Conservation (phyloP, 805 yeast genomes). For the Starmerella bombicola region DNA sequence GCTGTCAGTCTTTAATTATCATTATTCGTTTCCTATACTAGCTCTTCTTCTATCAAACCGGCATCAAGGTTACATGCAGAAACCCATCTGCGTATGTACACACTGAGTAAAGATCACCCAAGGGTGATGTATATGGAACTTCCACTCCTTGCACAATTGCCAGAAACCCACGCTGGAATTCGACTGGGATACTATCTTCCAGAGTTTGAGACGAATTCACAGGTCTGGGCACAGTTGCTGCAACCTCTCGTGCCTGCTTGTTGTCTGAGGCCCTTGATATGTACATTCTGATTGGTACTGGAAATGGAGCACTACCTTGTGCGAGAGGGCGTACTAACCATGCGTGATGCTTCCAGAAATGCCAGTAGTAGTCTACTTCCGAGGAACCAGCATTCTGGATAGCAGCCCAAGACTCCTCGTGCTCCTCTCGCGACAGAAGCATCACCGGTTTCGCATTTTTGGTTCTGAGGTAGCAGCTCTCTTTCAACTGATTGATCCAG, state of each 20-base stretch:
- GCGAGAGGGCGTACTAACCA: too few species aligned
- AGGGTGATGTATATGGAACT: not conserved
- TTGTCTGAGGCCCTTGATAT: too few species aligned
- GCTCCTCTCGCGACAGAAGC: slow-evolving; percentile 54
- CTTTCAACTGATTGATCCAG: slow-evolving; percentile 74
- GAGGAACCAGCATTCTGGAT: slow-evolving; percentile 16
- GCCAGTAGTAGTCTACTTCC: slow-evolving; percentile 11
- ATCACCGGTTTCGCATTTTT: slow-evolving; percentile 75
- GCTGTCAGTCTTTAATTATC: too few species aligned
- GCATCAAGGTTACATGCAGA: slow-evolving; percentile 35
- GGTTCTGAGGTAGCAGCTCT: slow-evolving; percentile 58
- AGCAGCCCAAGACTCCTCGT: slow-evolving; percentile 43
- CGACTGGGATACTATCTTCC: too few species aligned
- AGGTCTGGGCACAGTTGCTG: too few species aligned
- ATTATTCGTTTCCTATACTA: too few species aligned
- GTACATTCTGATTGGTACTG: too few species aligned
- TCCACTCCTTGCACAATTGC: slow-evolving; percentile 47
- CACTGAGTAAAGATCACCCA: slow-evolving; percentile 36
- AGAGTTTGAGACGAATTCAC: too few species aligned
- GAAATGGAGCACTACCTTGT: too few species aligned
- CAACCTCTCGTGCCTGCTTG: too few species aligned
- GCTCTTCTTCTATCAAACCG: too few species aligned
- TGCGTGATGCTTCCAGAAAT: slow-evolving; percentile 24
- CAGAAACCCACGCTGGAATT: too few species aligned
- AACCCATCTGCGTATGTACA: slow-evolving; percentile 52